phyloP scores from a whole-genome alignment of 1,139 yeast species.

The Chernovozyma sophiae-reginae region DNA sequence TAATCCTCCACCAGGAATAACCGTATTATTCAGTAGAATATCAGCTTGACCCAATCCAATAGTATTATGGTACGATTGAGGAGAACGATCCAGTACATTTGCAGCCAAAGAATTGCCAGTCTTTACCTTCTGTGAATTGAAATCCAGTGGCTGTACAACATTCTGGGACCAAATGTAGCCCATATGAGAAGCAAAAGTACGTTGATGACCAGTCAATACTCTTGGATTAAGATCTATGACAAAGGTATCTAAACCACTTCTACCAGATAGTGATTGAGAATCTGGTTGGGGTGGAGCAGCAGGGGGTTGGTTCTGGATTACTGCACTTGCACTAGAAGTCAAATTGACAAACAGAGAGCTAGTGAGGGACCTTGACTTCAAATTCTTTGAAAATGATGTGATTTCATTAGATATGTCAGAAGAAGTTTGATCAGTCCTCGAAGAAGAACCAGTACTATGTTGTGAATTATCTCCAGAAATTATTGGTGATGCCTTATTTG shows the following conservation, averaged over 20 bases:
- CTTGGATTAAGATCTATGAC: not conserved
- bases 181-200: conserved; percentile 2
- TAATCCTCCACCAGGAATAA: conserved; percentile 1
- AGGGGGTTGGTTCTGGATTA: too few relatives aligned
- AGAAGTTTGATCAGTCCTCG: not conserved
- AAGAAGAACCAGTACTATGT: not conserved
- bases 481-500: not conserved
- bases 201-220: not conserved
- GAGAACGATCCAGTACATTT: too few relatives aligned
- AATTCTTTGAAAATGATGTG: not conserved
- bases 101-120: too few relatives aligned
- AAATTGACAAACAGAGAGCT: too few relatives aligned
- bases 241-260: not conserved
- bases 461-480: not conserved
- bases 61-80: too few relatives aligned
- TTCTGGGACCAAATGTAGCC: conserved; percentile 1
- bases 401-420: not conserved
- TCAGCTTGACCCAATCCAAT: too few relatives aligned
- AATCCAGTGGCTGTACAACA: not conserved
- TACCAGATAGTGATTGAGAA: not conserved
- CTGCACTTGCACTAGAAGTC: too few relatives aligned
- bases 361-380: not conserved
- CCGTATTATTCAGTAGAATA: not conserved
- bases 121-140: too few relatives aligned
- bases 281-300: too few relatives aligned